Conservation (phyloP, 2,329 filamentous ascomycete genomes). For the Ascochyta clinopodiicola region DNA sequence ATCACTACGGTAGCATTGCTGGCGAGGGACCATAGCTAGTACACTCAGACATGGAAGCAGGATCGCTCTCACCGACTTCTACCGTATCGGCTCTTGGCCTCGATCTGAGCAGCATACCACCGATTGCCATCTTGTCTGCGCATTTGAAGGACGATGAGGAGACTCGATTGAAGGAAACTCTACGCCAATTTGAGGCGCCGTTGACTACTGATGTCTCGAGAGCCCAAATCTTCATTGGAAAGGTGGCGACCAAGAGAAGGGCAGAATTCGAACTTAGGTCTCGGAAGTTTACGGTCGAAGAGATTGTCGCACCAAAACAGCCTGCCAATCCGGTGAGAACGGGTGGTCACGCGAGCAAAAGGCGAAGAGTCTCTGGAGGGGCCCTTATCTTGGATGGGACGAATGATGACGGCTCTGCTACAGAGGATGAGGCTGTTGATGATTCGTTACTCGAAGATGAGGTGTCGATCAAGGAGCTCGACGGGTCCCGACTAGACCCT, state of each 20-base stretch:
- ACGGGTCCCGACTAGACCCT: not conserved
- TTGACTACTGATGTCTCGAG: constrained; percentile 76
- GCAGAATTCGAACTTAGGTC: constrained; percentile 79
- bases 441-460: constrained; percentile 23
- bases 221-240: constrained; percentile 77
- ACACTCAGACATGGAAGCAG: constrained; percentile 27
- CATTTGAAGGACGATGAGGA: constrained; percentile 71
- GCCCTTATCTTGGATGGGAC: constrained; percentile 14
- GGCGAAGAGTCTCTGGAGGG: constrained; percentile 18
- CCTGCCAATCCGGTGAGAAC: constrained; percentile 21
- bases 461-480: constrained; percentile 5
- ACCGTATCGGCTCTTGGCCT: constrained; percentile 26
- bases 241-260: constrained; percentile 71
- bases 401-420: constrained; percentile 20
- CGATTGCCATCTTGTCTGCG: constrained; percentile 75
- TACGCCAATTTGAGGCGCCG: constrained; percentile 61
- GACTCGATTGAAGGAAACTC: constrained; percentile 67
- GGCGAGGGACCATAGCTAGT: constrained; percentile 29
- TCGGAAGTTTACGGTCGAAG: constrained; percentile 66
- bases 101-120: constrained; percentile 60
- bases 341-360: constrained; percentile 25
- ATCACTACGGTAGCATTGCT: constrained; percentile 25
- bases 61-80: constrained; percentile 26
- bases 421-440: constrained; percentile 18
- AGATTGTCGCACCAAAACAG: constrained; percentile 45